phyloP scores from a whole-genome alignment of 2,329 filamentous ascomycete genomes.

The Neurospora sp. region DNA sequence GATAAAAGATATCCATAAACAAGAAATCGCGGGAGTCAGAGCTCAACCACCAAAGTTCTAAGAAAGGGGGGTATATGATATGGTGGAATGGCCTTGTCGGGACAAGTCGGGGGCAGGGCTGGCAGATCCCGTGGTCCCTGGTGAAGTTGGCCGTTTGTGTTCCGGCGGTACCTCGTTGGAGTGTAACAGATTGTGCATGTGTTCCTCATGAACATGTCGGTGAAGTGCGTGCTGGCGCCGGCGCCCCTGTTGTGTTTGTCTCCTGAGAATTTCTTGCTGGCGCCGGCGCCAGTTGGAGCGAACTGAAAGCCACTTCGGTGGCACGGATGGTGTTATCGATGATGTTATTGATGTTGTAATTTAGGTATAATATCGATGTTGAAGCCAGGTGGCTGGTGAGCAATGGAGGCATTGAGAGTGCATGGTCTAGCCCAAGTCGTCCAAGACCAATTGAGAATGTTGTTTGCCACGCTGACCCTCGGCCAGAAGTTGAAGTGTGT shows the following conservation, averaged over 20 bases:
- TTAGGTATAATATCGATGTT: not conserved
- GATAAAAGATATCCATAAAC: not conserved
- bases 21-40: not conserved
- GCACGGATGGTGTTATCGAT: not conserved
- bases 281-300: not conserved
- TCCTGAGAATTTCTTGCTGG: not conserved
- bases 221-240: not conserved
- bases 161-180: not conserved
- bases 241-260: not conserved
- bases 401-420: no score
- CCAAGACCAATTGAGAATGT: not conserved
- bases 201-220: not conserved
- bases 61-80: no score
- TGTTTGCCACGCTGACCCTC: not conserved
- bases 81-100: conserved; percentile 27
- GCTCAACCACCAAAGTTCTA: not conserved
- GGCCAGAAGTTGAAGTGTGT: no score
- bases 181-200: not conserved
- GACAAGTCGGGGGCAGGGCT: conserved; percentile 25
- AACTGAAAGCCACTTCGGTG: not conserved
- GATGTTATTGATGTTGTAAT: not conserved
- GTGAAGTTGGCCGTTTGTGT: no score
- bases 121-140: not conserved
- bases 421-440: no score
- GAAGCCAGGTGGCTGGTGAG: not conserved